Evolutionary conservation across 1,284 basidiomycete species (phyloP), one percentile per base, ranked within the genome.

Genomic region (Cutaneotrichosporon cutaneum): DNA sequence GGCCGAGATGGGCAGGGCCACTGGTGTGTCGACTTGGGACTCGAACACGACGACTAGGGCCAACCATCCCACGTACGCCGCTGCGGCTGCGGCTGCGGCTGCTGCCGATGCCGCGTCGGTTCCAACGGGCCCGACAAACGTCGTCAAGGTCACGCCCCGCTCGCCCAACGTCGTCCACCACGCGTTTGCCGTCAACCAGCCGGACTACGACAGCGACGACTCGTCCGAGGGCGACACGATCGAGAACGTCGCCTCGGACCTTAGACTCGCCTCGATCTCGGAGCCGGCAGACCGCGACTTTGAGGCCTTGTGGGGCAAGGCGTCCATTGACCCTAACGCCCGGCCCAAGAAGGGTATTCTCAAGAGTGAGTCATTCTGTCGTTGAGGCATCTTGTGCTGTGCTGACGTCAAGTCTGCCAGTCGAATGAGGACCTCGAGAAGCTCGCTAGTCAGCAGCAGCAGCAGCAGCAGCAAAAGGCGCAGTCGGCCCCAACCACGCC

Each of bases 331-430:
- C 88, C 81, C 82, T 81, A 78, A 83, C 81, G 66, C 84, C 81
- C 74, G 80, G 69, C 92, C 94, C 8, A 82, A 86, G 50, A 90
- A 86, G 78, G 90, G 94, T 39, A 97, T 98, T 68, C 81, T 98
- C 67, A 97, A 96, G 84, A 82, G 93, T 93, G 73, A 73, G 88
- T 84, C 4, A 11, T 13, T 9, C 47, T 21, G 47, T 24, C 9
- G 3, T 3, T 4, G 13, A n/a, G 27, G 18, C 5, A 21, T 14
- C 3, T 36, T 9, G 22, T n/a, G 13, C 8, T 2, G 21, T 22
- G 39, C 14, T 44, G 47, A 55, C 22, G 16, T 51, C 32, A 65
- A 65, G 59, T 72, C 72, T 65, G 75, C 82, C 26, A 60, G 60
- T 59, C 58, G 63, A n/a, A 75, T 81, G 33, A 82, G 56, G 56